Evolutionary conservation across 768 basidiomycete genomes (phyloP).

Genomic region (Leccinum incarnatum): DNA sequence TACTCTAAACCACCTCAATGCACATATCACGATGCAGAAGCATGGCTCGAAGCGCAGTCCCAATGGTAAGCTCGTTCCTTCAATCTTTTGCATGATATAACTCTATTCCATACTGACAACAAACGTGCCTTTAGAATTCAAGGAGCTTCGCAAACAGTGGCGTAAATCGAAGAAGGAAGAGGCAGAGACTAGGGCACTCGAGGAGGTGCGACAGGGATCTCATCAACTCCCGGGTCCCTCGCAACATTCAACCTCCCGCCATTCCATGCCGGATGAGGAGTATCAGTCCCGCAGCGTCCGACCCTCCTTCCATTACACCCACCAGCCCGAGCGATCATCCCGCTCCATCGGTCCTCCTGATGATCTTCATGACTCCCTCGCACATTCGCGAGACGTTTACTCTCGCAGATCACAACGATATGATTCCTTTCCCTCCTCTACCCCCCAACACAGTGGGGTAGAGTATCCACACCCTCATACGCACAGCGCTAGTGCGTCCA

Average conservation of each 20-base stretch:
- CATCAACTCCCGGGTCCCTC: slow-evolving; percentile 17
- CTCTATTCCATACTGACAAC: slow-evolving; percentile 9
- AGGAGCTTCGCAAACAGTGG: slow-evolving; percentile 96
- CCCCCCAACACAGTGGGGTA: slow-evolving; percentile 13
- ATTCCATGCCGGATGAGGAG: slow-evolving; percentile 28
- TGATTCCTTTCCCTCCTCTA: slow-evolving; percentile 18
- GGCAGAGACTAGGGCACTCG: slow-evolving; percentile 27
- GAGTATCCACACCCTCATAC: slow-evolving; percentile 26
- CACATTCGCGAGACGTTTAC: slow-evolving; percentile 19
- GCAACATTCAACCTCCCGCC: slow-evolving; percentile 22
- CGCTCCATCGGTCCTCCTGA: slow-evolving; percentile 8
- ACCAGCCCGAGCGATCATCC: slow-evolving; percentile 25
- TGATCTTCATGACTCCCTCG: slow-evolving; percentile 20
- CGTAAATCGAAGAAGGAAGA: slow-evolving; percentile 87
- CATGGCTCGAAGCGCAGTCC: slow-evolving; percentile 91
- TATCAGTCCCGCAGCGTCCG: slow-evolving; percentile 18
- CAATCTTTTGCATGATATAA: not conserved
- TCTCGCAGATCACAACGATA: slow-evolving; percentile 30
- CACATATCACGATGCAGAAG: slow-evolving; percentile 98
- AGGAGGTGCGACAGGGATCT: slow-evolving; percentile 14
- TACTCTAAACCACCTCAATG: slow-evolving; percentile 95
- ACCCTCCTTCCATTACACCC: slow-evolving; percentile 23
- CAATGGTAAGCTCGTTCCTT: slow-evolving; percentile 56
- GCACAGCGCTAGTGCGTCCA: slow-evolving; percentile 20
- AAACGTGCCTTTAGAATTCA: slow-evolving; percentile 69